Evolutionary conservation across 83 land plant genomes (phyloP).

Genomic region (Picea abies): DNA sequence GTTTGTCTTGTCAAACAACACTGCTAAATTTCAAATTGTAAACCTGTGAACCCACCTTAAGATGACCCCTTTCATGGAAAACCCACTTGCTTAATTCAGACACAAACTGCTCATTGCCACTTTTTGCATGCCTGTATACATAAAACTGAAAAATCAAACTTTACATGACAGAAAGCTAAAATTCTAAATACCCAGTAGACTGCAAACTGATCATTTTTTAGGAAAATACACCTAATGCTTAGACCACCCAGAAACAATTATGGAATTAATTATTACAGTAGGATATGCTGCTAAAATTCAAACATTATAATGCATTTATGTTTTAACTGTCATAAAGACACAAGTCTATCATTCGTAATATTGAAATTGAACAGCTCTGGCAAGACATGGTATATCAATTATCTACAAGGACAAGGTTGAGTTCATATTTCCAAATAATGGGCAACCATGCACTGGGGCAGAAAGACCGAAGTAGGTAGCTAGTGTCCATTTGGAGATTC

Average conservation of each 20-base stretch:
- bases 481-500: neutral
- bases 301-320: neutral
- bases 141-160: conserved; percentile 7
- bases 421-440: neutral
- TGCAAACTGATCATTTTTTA: neutral
- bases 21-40: neutral
- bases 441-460: neutral
- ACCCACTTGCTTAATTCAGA: conserved; percentile 95
- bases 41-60: conserved; percentile 60
- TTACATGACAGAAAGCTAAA: conserved; percentile 4
- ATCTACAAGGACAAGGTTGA: neutral
- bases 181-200: neutral
- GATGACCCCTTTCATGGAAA: conserved; percentile 98
- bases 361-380: neutral
- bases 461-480: too few relatives aligned
- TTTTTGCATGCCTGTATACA: conserved; percentile 63
- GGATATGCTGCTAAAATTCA: neutral
- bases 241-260: neutral
- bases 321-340: neutral
- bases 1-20: neutral
- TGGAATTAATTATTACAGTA: neutral
- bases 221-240: neutral
- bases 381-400: neutral
- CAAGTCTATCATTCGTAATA: neutral
- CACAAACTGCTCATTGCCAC: conserved; percentile 96